A percentile compares a stretch with the other conserved stretches of the same genome.
These are phyloP conservation scores for Calcarisporium arbuscula DNA, from an alignment of 2,329 filamentous ascomycete genomes.

Conservation along the genomic window DNA sequence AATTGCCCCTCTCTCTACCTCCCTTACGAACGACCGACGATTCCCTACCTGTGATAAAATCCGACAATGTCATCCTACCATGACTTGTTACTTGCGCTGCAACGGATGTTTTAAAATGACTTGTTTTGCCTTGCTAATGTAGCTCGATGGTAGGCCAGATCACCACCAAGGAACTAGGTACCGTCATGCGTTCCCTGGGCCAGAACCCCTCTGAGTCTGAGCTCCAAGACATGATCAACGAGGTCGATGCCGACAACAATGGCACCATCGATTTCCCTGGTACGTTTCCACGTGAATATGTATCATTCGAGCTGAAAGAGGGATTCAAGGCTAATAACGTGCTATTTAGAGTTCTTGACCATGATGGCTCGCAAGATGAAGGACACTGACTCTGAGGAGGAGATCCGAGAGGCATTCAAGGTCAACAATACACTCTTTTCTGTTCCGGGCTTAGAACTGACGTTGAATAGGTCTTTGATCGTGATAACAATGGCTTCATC, in stretches of 20 bases:
- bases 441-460: too few species aligned
- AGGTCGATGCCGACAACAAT: conserved; percentile 88
- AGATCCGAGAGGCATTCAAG: conserved; percentile 86
- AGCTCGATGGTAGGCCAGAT: conserved; percentile 64
- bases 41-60: too few species aligned
- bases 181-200: conserved; percentile 83
- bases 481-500: conserved; percentile 89
- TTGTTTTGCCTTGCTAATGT: conserved; percentile 7
- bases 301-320: neutral
- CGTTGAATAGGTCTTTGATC: conserved; percentile 63
- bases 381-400: conserved; percentile 85
- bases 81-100: too few species aligned
- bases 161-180: conserved; percentile 84
- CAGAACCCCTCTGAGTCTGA: conserved; percentile 89
- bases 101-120: too few species aligned
- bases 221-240: conserved; percentile 91
- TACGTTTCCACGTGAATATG: conserved; percentile 34
- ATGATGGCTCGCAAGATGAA: conserved; percentile 97
- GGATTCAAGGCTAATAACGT: conserved; percentile 3
- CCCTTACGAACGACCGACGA: too few species aligned
- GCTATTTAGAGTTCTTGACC: conserved; percentile 67
- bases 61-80: too few species aligned
- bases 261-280: conserved; percentile 88
- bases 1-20: neutral
- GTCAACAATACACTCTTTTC: conserved; percentile 30